Percentiles rank a stretch among this genome's conserved stretches.
These are phyloP conservation scores for Berberis vulgaris DNA, from an alignment of 164 flowering plant genomes.

Conservation along the genomic window DNA sequence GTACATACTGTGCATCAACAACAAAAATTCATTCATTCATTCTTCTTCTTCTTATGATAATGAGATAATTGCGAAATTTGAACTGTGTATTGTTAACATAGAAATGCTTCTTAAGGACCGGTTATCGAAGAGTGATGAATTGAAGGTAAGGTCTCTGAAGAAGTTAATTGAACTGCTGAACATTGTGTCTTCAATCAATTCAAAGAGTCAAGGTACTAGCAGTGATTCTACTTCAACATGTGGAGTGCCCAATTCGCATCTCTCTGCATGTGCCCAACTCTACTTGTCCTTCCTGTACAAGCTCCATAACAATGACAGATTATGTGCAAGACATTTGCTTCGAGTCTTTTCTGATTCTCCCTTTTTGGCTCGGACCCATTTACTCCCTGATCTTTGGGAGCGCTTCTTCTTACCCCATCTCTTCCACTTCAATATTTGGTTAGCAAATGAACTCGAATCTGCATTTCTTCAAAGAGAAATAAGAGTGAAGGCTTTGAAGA, in stretches of 20 bases:
- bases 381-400: constrained; percentile 73
- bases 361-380: constrained; percentile 38
- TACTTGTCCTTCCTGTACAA: constrained; percentile 55
- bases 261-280: constrained; percentile 60
- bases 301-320: constrained; percentile 46
- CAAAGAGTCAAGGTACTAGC: constrained; percentile 3
- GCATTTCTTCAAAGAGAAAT: constrained; percentile 20
- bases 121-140: constrained; percentile 17
- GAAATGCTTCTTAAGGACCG: constrained; percentile 27
- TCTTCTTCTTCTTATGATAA: constrained; percentile 10
- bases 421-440: constrained; percentile 66
- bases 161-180: constrained; percentile 34
- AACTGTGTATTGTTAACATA: constrained; percentile 36
- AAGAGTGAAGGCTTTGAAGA: constrained; percentile 29
- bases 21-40: no score
- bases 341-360: constrained; percentile 61
- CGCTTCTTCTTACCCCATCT: constrained; percentile 71
- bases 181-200: constrained; percentile 38
- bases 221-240: constrained; percentile 22
- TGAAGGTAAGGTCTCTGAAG: constrained; percentile 21
- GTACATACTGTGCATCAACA: no score
- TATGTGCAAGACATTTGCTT: constrained; percentile 49
- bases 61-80: constrained; percentile 34
- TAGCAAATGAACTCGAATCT: constrained; percentile 33
- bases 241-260: constrained; percentile 37